Base-by-base conservation (phyloP, 805 yeast genomes). In the Myxozyma melibiosi region DNA sequence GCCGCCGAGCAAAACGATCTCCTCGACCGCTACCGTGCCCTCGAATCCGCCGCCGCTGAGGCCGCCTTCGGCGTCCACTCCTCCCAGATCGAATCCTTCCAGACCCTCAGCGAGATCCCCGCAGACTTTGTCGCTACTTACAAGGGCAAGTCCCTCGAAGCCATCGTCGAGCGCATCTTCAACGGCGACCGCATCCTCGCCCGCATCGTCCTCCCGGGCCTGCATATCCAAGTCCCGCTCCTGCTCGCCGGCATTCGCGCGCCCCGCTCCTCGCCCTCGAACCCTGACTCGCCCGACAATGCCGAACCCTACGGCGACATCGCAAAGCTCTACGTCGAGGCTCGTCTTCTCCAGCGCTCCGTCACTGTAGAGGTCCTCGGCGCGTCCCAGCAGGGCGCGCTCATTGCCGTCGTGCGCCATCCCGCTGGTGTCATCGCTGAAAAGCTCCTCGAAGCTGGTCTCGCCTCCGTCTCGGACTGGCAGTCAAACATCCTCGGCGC, bases 371-470 rank as follows among this genome's bases (percentile, higher is more conserved):
- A 77, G 1, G 73, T 87, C 57, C 61, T 86, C 33, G 92, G 90
- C 33, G 81, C 78, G 61, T 88, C 87, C 9, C 64, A 53, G 34
- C 68, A 65, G 40, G 72, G 70, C 31, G 79, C 83, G 27, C 80
- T 85, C 7, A 74, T 85, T 53, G 87, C 78, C 18, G 73, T 80
- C 46, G 70, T 88, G 35, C 68, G 76, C 53, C 92, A 87, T 67
- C 89, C 95, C 31, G 86, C 87, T 3, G 96, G 96, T 16, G 84
- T 84, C 60, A 84, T 88, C 65, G 82, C 86, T 56, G 86, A 83
- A 63, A 80, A 81, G 62, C 73, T 89, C 55, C 76, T 89, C 57
- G 82, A 79, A 55, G 77, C 76, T 53, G 96, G 96, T 9, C 76
- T 85, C 30, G 96, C 86, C 11, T 84, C 83, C 63, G 83, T 88